Conservation (phyloP, 371 early-diverging fungal species). For the Rhizomucor pusillus region DNA sequence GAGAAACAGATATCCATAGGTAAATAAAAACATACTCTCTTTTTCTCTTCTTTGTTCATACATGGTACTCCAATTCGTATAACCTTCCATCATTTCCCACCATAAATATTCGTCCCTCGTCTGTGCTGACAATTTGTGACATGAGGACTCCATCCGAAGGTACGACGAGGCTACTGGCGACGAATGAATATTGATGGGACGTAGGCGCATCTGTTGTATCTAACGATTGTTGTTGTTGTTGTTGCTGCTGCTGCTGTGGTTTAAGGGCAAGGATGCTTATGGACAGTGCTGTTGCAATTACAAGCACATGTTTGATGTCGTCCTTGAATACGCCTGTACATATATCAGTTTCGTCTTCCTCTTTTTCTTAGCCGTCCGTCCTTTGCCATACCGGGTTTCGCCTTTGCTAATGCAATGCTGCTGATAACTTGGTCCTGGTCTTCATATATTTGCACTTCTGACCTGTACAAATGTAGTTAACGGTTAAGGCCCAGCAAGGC, state of each 20-base stretch:
- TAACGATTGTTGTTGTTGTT: slow-evolving; percentile 17
- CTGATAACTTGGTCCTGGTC: slow-evolving; percentile 86
- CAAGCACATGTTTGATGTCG: slow-evolving; percentile 72
- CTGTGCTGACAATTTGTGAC: slow-evolving; percentile 66
- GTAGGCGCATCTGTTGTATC: too few relatives aligned
- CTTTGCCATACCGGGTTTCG: slow-evolving; percentile 50
- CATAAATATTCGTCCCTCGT: slow-evolving; percentile 80
- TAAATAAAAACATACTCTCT: not conserved
- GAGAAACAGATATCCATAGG: too few relatives aligned
- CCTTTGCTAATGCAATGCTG: slow-evolving; percentile 74
- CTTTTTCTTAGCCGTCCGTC: too few relatives aligned
- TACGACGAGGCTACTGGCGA: slow-evolving; percentile 65
- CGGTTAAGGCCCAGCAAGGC: too few relatives aligned
- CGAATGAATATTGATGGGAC: too few relatives aligned
- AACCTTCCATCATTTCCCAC: slow-evolving; percentile 78
- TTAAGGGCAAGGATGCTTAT: slow-evolving; percentile 73
- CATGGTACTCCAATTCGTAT: slow-evolving; percentile 83
- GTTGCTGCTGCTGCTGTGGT: slow-evolving; percentile 14
- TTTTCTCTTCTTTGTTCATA: slow-evolving; percentile 14
- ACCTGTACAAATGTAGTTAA: slow-evolving; percentile 18
- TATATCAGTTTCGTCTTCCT: too few relatives aligned
- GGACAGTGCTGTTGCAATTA: slow-evolving; percentile 79
- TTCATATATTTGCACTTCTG: slow-evolving; percentile 68
- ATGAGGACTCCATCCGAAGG: slow-evolving; percentile 77
- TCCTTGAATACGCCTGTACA: slow-evolving; percentile 73